A percentile compares a stretch with the other conserved stretches of the same genome.
Conservation (phyloP, 768 basidiomycete genomes). For the Boletus tomentosulus region DNA sequence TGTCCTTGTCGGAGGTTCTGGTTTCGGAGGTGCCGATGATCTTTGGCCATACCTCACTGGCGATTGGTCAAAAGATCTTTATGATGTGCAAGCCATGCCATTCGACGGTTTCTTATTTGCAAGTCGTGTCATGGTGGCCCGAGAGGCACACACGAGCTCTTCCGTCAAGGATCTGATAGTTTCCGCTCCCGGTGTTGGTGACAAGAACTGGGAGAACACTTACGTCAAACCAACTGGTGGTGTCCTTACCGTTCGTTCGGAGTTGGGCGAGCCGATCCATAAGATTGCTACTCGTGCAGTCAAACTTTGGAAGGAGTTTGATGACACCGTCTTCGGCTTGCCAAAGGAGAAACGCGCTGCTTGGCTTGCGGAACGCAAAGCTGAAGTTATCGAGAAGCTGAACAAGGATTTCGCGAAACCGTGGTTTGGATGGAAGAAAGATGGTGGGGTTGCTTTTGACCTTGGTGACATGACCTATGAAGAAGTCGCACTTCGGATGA, state of each 20-base stretch:
- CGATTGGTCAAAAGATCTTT: slow-evolving; percentile 85
- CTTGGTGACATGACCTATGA: slow-evolving; percentile 98
- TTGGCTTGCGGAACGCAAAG: slow-evolving; percentile 84
- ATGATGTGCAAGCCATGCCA: slow-evolving; percentile 90
- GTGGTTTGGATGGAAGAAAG: slow-evolving; percentile 98
- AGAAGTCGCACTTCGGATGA: slow-evolving; percentile 87
- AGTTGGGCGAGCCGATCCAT: slow-evolving; percentile 98
- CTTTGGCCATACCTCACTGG: slow-evolving; percentile 97
- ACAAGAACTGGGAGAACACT: slow-evolving; percentile 90
- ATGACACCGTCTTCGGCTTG: slow-evolving; percentile 91
- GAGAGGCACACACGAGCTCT: slow-evolving; percentile 93
- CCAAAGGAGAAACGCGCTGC: slow-evolving; percentile 91
- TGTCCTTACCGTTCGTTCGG: slow-evolving; percentile 93
- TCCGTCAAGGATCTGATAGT: slow-evolving; percentile 97
- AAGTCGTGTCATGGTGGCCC: slow-evolving; percentile 97
- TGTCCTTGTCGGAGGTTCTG: slow-evolving; percentile 87
- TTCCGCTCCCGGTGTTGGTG: slow-evolving; percentile 86
- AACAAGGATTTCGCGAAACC: slow-evolving; percentile 96
- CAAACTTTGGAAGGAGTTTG: slow-evolving; percentile 99
- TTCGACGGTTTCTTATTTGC: slow-evolving; percentile 98
- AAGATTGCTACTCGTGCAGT: slow-evolving; percentile 97
- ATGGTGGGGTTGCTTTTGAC: slow-evolving; percentile 77
- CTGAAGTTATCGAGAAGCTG: slow-evolving; percentile 85
- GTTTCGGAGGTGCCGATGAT: slow-evolving; percentile 93
- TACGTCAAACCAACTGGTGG: slow-evolving; percentile 94